Percentiles rank a stretch among this genome's conserved stretches.
phyloP scores from a whole-genome alignment of 257 asterid genomes.

The Solanum commersonii region DNA sequence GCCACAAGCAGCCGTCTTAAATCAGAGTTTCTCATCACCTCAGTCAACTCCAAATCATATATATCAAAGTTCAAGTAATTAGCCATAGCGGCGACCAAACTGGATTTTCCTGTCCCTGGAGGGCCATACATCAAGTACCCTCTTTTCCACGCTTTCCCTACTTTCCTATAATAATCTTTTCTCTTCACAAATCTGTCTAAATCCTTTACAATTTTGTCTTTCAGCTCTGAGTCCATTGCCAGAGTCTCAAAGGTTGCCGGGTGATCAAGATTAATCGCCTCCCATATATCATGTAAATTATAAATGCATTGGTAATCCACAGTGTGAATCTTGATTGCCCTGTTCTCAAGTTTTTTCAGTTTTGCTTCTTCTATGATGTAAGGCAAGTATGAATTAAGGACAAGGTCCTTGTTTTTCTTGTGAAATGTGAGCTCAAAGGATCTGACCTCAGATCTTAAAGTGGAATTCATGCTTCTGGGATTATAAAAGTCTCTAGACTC shows the following conservation, averaged over 20 bases:
- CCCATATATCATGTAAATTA: conserved; percentile 27
- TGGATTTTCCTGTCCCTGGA: conserved; percentile 77
- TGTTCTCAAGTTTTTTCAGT: conserved; percentile 24
- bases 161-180: conserved; percentile 39
- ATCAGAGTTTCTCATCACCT: conserved; percentile 39
- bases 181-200: conserved; percentile 39
- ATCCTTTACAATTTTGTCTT: conserved; percentile 35
- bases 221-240: conserved; percentile 49
- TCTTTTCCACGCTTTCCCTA: conserved; percentile 75
- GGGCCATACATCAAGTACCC: conserved; percentile 73
- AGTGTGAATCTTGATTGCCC: conserved; percentile 37
- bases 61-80: conserved; percentile 55
- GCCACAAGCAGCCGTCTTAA: conserved; percentile 34
- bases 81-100: conserved; percentile 75
- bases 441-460: conserved; percentile 27
- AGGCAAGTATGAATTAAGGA: conserved; percentile 34
- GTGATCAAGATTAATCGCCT: conserved; percentile 35
- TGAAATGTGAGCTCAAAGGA: conserved; percentile 59
- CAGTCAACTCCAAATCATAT: conserved; percentile 58
- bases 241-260: conserved; percentile 56
- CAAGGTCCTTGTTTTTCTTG: conserved; percentile 26
- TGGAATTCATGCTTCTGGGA: conserved; percentile 27
- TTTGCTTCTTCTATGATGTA: conserved; percentile 15
- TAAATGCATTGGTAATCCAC: conserved; percentile 28
- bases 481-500: conserved; percentile 18